Evolutionary conservation across 2,329 filamentous ascomycete species (phyloP).

Genomic region (Penicillium polonicum): DNA sequence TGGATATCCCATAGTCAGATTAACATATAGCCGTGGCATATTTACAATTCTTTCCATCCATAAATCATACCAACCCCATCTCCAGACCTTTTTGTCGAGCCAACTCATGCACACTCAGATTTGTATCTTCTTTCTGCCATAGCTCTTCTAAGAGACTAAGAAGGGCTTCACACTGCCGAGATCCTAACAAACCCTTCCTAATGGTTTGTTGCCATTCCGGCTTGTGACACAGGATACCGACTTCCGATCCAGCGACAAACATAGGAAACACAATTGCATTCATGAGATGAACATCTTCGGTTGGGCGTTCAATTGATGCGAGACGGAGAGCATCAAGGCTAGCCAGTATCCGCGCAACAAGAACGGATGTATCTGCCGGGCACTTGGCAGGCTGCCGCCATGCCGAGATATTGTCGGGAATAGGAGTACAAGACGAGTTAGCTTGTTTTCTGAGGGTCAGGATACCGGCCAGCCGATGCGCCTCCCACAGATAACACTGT

Average conservation of each 20-base stretch:
- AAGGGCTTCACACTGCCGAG: constrained; percentile 14
- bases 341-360: constrained; percentile 27
- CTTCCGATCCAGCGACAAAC: constrained; percentile 24
- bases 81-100: constrained; percentile 24
- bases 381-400: constrained; percentile 6
- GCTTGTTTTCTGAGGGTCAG: constrained; percentile 20
- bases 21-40: neutral
- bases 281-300: constrained; percentile 18
- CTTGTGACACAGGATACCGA: constrained; percentile 13
- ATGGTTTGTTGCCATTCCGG: constrained; percentile 21
- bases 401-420: neutral
- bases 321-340: constrained; percentile 28
- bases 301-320: constrained; percentile 17
- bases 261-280: constrained; percentile 30
- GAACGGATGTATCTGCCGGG: constrained; percentile 14
- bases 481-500: constrained; percentile 33
- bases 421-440: neutral
- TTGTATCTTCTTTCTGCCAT: constrained; percentile 19
- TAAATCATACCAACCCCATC: constrained; percentile 24
- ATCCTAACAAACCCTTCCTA: constrained; percentile 5
- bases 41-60: neutral
- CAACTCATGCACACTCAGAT: constrained; percentile 22
- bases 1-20: neutral
- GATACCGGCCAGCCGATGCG: constrained; percentile 30
- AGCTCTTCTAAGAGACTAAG: constrained; percentile 26